Evolutionary conservation across 1,284 basidiomycete species (phyloP), one percentile per base, ranked within the genome.

Genomic region (Malassezia japonica): DNA sequence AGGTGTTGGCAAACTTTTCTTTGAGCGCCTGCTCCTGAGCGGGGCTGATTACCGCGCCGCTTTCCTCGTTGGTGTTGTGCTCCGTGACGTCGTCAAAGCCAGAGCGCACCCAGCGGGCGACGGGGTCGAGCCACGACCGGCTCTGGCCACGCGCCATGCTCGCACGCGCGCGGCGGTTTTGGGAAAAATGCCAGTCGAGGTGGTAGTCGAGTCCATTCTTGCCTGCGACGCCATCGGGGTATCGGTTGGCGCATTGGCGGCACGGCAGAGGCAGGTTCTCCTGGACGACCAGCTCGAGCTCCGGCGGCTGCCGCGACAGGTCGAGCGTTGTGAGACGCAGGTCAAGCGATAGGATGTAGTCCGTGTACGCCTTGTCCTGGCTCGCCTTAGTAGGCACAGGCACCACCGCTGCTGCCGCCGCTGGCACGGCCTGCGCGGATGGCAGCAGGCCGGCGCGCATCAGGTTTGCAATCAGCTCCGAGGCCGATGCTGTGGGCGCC

Each of bases 101-200:
- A 10, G 53, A 48, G 2, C 48, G 51, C 50, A 50, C 29, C 36
- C 79, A 86, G 55, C 75, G 89, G 74, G 92, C 85, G 49, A 84
- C 78, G 55, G 80, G 77, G 39, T 87, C 80, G 53, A 94, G 87
- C 92, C 91, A 98, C 59, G 84, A 83, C 16, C 94, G 81, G 65
- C 85, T 87, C 64, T 91, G 85, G 21, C 91, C 90, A 56, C 92
- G 80, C 0, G 86, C 86, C 8, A 81, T 77, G 36, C 83, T 84
- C 71, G 91, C 87, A 60, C 81, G 84, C 29, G 87, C 84, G 70
- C 89, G 85, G 59, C 86, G 81, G 70, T 96, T 98, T 66, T 94
- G 86, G 62, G 84, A 81, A 76, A 95, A 96, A 75, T 99, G 94
- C 85, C 89, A 87, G 73, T 99, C 94, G 62, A 98, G 79, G 71